These are phyloP conservation scores for sunflower (Helianthus annuus) DNA, from an alignment of 129 eudicot species.

Conservation along the genomic window HanXRQr2.0-SUNRISE NC_035446.2:142406019-142406518, in stretches of 20 bases:
- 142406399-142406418: conserved; percentile 88
- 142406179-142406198: background rate
- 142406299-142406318: conserved; percentile 45
- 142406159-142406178: conserved; percentile 40
- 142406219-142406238: conserved; percentile 57
- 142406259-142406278: conserved; percentile 67
- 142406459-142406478: conserved; percentile 57
- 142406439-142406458: conserved; percentile 72
- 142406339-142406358: background rate
- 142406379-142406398: conserved; percentile 83
- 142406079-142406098: conserved; percentile 76
- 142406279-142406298: conserved; percentile 73
- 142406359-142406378: conserved; percentile 62
- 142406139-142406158: conserved; percentile 75
- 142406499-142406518: conserved; percentile 77
- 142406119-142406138: conserved; percentile 96
- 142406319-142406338: background rate
- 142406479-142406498: conserved; percentile 72
- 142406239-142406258: conserved; percentile 53
- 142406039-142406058: background rate
- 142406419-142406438: conserved; percentile 66
- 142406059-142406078: conserved; percentile 26
- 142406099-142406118: conserved; percentile 74
- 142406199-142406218: background rate
- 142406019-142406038: background rate